Percentiles rank a stretch among this genome's conserved stretches.
Conservation (phyloP, 2,329 filamentous ascomycete species). For the Parasarocladium wereldwijsianum region DNA sequence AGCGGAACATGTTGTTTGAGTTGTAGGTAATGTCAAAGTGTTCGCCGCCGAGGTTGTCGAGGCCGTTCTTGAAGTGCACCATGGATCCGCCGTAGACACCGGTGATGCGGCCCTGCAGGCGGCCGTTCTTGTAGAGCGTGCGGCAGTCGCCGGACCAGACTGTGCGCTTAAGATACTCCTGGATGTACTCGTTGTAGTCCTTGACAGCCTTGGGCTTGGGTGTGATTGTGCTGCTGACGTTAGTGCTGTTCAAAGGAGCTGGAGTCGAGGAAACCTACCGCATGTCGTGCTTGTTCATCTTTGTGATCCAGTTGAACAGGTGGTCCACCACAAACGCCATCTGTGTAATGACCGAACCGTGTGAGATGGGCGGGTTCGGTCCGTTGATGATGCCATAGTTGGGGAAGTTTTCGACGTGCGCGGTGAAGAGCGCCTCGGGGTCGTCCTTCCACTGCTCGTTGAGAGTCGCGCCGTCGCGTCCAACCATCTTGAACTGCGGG, state of each 20-base stretch:
- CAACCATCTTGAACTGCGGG: constrained; percentile 32
- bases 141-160: constrained; percentile 31
- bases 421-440: constrained; percentile 35
- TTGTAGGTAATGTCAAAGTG: constrained; percentile 37
- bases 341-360: constrained; percentile 35
- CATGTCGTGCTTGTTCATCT: constrained; percentile 36
- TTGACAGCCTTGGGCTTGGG: constrained; percentile 14
- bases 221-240: too few relatives aligned
- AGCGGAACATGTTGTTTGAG: constrained; percentile 6
- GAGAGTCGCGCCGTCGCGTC: constrained; percentile 28
- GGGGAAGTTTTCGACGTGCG: constrained; percentile 31
- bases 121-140: constrained; percentile 35
- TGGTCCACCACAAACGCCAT: constrained; percentile 37
- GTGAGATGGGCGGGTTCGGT: constrained; percentile 28
- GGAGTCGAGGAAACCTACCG: too few relatives aligned
- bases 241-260: constrained; percentile 18
- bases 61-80: constrained; percentile 37
- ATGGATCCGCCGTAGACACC: constrained; percentile 35
- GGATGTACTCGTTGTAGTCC: constrained; percentile 5
- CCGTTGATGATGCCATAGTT: constrained; percentile 22
- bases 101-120: constrained; percentile 26
- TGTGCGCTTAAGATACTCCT: constrained; percentile 35
- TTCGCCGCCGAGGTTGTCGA: constrained; percentile 33
- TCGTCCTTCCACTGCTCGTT: constrained; percentile 28
- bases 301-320: constrained; percentile 30